These are phyloP conservation scores for Casuarina glauca DNA, from an alignment of 306 rosid genomes.

Conservation along the genomic window DNA sequence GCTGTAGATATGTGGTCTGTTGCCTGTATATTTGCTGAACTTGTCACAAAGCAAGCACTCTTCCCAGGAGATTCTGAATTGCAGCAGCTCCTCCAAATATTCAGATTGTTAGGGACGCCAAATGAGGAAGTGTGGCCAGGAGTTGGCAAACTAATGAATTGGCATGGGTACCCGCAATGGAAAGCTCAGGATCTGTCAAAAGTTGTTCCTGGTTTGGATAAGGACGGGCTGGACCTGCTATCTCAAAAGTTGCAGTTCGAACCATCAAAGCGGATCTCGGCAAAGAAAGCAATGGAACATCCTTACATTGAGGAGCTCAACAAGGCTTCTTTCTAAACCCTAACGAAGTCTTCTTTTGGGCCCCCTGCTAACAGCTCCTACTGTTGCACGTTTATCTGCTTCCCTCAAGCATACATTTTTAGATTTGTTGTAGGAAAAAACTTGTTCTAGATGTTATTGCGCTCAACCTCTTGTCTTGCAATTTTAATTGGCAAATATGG, in stretches of 20 bases:
- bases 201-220: slow-evolving; percentile 72
- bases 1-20: slow-evolving; percentile 98
- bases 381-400: slow-evolving; percentile 27
- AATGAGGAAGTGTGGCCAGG: slow-evolving; percentile 94
- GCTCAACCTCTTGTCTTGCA: background rate
- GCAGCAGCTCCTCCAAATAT: slow-evolving; percentile 96
- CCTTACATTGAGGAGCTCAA: slow-evolving; percentile 64
- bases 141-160: slow-evolving; percentile 81
- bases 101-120: slow-evolving; percentile 93
- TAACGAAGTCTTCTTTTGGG: too few relatives aligned
- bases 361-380: background rate
- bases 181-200: slow-evolving; percentile 59
- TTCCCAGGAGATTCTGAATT: slow-evolving; percentile 96
- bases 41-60: slow-evolving; percentile 80
- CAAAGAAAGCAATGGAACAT: slow-evolving; percentile 96
- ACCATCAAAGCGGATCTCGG: slow-evolving; percentile 71
- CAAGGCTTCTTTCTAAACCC: slow-evolving; percentile 43
- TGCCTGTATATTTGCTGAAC: slow-evolving; percentile 93
- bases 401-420: slow-evolving; percentile 35
- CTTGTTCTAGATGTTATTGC: background rate
- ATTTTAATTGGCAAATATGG: background rate
- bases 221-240: slow-evolving; percentile 62
- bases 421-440: background rate
- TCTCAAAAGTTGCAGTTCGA: slow-evolving; percentile 81
- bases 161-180: slow-evolving; percentile 99